Conservation (phyloP, 2,329 filamentous ascomycete species). For the Aspergillus novoparasiticus region DNA sequence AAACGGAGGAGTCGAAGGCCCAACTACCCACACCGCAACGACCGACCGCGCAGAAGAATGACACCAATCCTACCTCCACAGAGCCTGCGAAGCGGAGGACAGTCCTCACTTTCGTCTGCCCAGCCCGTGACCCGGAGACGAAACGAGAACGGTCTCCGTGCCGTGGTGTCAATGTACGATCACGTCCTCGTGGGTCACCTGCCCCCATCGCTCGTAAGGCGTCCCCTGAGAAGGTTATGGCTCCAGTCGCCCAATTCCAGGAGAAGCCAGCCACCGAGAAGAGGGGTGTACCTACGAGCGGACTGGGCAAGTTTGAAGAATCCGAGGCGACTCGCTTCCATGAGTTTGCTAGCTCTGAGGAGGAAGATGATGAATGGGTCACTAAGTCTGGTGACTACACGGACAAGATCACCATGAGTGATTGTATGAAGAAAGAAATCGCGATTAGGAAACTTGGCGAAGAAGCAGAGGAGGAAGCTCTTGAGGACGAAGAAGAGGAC, state of each 20-base stretch:
- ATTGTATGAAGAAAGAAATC: conserved; percentile 88
- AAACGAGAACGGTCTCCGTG: conserved; percentile 31
- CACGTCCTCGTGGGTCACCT: conserved; percentile 43
- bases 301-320: conserved; percentile 43
- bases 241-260: conserved; percentile 14
- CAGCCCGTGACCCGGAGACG: conserved; percentile 35
- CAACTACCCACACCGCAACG: conserved; percentile 27
- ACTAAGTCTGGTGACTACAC: conserved; percentile 66
- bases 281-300: conserved; percentile 37
- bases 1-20: conserved; percentile 52
- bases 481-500: conserved; percentile 67
- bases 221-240: conserved; percentile 21
- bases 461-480: conserved; percentile 88
- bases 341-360: conserved; percentile 83
- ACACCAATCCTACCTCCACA: conserved; percentile 18
- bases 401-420: conserved; percentile 79
- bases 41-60: conserved; percentile 24
- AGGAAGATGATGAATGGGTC: conserved; percentile 90
- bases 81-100: conserved; percentile 46
- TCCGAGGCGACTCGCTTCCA: conserved; percentile 65
- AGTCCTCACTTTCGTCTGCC: conserved; percentile 52
- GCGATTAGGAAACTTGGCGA: conserved; percentile 81
- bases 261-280: conserved; percentile 19
- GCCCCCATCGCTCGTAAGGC: conserved; percentile 39
- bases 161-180: conserved; percentile 26